These are phyloP conservation scores for Yarrowia deformans DNA, from an alignment of 805 yeast species.

Conservation along the genomic window DNA sequence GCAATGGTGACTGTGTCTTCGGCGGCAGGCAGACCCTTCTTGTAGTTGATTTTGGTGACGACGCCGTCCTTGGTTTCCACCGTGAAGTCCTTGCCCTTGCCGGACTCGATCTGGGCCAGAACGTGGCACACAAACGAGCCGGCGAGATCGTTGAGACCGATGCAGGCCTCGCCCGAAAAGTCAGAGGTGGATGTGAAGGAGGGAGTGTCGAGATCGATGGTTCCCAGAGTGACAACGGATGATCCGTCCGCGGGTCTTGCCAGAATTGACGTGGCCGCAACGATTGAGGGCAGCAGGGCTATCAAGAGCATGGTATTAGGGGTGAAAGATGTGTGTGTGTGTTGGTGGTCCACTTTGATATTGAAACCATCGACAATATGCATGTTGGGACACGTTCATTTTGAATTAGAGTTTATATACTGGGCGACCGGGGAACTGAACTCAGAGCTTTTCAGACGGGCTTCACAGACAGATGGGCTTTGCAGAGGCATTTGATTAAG, in stretches of 20 bases:
- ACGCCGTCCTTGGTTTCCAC: slow-evolving; percentile 13
- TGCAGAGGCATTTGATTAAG: not conserved
- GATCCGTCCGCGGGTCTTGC: slow-evolving; percentile 26
- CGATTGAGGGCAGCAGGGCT: slow-evolving; percentile 28
- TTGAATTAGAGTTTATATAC: not conserved
- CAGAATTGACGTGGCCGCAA: slow-evolving; percentile 9
- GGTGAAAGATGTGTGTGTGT: too few species aligned
- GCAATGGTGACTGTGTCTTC: not conserved
- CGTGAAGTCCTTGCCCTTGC: slow-evolving; percentile 1
- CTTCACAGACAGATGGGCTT: not conserved
- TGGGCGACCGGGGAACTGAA: too few species aligned
- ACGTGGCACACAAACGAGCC: slow-evolving; percentile 32
- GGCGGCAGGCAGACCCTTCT: slow-evolving; percentile 1
- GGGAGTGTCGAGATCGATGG: slow-evolving; percentile 26
- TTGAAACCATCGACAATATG: not conserved
- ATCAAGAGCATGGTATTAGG: slow-evolving; percentile 1
- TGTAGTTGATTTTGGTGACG: slow-evolving; percentile 17
- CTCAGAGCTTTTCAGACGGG: too few species aligned
- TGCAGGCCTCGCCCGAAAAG: slow-evolving; percentile 24
- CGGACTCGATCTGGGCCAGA: slow-evolving; percentile 21
- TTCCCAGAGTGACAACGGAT: slow-evolving; percentile 12
- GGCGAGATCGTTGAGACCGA: slow-evolving; percentile 1
- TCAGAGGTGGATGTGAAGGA: slow-evolving; percentile 30
- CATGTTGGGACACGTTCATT: slow-evolving; percentile 29
- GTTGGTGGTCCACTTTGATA: not conserved